A percentile compares a stretch with the other conserved stretches of the same genome.
phyloP scores from a whole-genome alignment of 495 filamentous ascomycete species.

The Xylaria bambusicola region DNA sequence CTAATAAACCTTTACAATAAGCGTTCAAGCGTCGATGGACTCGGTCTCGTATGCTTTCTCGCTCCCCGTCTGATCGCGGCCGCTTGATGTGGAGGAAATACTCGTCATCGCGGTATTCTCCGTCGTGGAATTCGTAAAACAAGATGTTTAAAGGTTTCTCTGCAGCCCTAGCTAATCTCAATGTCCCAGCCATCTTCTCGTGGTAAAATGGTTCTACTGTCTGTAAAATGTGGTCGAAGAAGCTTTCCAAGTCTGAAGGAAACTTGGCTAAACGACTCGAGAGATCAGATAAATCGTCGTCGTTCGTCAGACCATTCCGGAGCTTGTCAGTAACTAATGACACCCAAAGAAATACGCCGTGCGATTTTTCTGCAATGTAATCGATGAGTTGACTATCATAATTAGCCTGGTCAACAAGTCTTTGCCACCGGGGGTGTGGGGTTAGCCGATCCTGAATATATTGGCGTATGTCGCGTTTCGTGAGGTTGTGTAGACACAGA shows the following conservation, averaged over 20 bases:
- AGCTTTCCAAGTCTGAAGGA: constrained; percentile 27
- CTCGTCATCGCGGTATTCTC: constrained; percentile 9
- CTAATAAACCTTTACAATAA: constrained; percentile 10
- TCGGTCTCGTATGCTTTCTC: background rate
- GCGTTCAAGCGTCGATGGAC: constrained; percentile 10
- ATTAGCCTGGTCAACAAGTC: constrained; percentile 2
- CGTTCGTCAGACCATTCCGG: constrained; percentile 23
- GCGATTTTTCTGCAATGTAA: constrained; percentile 33
- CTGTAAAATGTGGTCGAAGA: constrained; percentile 28
- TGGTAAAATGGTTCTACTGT: constrained; percentile 16
- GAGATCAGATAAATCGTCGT: constrained; percentile 26
- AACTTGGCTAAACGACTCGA: constrained; percentile 20
- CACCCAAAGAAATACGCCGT: constrained; percentile 50
- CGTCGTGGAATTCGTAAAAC: constrained; percentile 18
- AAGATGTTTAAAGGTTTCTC: constrained; percentile 5
- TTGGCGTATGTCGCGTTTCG: constrained; percentile 31
- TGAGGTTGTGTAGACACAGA: constrained; percentile 30
- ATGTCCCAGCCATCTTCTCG: constrained; percentile 16
- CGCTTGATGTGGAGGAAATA: constrained; percentile 11
- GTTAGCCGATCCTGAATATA: constrained; percentile 31
- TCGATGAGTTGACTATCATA: constrained; percentile 20
- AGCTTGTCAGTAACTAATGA: constrained; percentile 28
- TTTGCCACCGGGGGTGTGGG: constrained; percentile 14
- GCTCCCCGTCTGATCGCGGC: background rate
- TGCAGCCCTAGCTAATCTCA: constrained; percentile 11